Conservation (phyloP, 495 filamentous ascomycete species). For the Letharia lupina region DNA sequence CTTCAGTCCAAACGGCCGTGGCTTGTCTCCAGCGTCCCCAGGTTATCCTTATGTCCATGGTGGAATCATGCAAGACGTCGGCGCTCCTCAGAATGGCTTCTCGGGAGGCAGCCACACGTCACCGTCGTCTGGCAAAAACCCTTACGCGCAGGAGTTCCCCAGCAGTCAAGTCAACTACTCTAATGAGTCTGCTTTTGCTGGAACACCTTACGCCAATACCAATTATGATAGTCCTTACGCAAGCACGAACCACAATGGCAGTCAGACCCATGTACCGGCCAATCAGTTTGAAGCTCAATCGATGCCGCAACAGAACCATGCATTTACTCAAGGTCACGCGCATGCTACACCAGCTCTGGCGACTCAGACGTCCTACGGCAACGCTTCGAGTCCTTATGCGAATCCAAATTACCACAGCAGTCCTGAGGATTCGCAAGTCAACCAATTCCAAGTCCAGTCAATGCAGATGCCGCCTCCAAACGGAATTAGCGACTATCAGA, state of each 20-base stretch:
- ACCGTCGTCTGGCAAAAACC: constrained; percentile 1
- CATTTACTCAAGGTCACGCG: background rate
- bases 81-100: background rate
- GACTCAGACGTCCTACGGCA: background rate
- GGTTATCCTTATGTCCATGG: constrained; percentile 8
- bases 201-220: background rate
- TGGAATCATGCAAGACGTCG: constrained; percentile 1
- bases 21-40: constrained; percentile 4
- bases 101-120: background rate
- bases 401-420: background rate
- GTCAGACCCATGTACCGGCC: constrained; percentile 1
- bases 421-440: background rate
- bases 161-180: background rate
- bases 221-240: constrained; percentile 2
- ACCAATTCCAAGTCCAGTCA: background rate
- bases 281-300: background rate
- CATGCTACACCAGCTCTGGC: background rate
- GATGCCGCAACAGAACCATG: background rate
- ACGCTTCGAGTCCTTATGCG: background rate
- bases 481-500: background rate
- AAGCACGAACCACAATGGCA: constrained; percentile 1
- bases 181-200: background rate
- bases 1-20: constrained; percentile 5
- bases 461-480: constrained; percentile 5
- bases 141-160: background rate